Evolutionary conservation across 441 rosid species (phyloP).

Genomic region (Corymbia citriodora): DNA sequence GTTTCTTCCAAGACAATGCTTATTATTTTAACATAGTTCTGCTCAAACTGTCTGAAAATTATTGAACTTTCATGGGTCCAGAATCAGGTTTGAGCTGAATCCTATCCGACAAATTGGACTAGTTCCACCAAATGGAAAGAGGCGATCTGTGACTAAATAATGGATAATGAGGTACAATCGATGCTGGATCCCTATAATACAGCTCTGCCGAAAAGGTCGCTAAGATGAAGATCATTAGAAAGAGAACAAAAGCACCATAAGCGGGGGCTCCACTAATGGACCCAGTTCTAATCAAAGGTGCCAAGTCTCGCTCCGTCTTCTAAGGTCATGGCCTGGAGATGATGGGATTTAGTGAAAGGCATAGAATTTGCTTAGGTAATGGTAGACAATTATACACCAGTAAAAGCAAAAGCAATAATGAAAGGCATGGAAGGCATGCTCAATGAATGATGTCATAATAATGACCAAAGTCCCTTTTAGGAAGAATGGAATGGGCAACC

Average conservation of each 20-base stretch:
- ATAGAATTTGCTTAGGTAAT: conserved; percentile 18
- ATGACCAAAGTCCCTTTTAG: conserved; percentile 24
- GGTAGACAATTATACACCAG: conserved; percentile 2
- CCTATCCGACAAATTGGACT: background rate
- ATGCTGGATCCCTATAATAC: background rate
- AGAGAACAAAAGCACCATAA: conserved; percentile 14
- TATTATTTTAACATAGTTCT: background rate
- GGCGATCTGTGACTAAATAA: background rate
- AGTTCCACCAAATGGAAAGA: background rate
- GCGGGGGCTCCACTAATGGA: conserved; percentile 32
- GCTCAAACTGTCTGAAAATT: background rate
- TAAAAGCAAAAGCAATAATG: conserved; percentile 33
- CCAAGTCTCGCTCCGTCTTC: conserved; percentile 5
- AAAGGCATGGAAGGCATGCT: conserved; percentile 41
- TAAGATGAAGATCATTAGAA: background rate
- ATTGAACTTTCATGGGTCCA: background rate
- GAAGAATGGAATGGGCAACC: conserved; percentile 16
- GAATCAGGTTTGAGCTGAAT: background rate
- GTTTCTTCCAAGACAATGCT: background rate
- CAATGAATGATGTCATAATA: conserved; percentile 28
- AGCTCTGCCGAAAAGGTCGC: background rate
- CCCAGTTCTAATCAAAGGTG: conserved; percentile 11
- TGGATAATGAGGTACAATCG: background rate
- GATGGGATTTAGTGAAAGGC: conserved; percentile 16
- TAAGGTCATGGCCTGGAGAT: conserved; percentile 2